A percentile compares a stretch with the other conserved stretches of the same genome.
Conservation (phyloP, 2,329 filamentous ascomycete species). For the Chaetomium sp. region DNA sequence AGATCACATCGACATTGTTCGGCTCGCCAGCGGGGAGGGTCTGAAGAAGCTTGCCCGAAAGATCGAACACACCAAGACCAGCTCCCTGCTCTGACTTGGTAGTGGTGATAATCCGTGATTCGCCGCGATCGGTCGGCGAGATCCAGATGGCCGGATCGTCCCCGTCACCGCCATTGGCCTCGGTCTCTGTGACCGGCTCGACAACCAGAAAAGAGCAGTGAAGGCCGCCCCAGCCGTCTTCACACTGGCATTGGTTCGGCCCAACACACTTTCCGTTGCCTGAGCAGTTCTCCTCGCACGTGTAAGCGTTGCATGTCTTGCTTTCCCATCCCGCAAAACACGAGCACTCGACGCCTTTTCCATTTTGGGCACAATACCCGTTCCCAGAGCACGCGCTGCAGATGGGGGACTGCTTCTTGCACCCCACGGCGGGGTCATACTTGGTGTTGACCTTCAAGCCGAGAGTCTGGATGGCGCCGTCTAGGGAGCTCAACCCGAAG, state of each 20-base stretch:
- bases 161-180: slow-evolving; percentile 13
- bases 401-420: slow-evolving; percentile 1
- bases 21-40: slow-evolving; percentile 10
- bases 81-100: slow-evolving; percentile 10
- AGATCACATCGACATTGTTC: slow-evolving; percentile 15
- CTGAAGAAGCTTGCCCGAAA: slow-evolving; percentile 11
- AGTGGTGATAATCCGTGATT: slow-evolving; percentile 14
- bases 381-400: slow-evolving; percentile 9
- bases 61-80: slow-evolving; percentile 12
- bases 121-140: slow-evolving; percentile 4
- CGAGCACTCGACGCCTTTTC: slow-evolving; percentile 4
- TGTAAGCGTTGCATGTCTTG: slow-evolving; percentile 3
- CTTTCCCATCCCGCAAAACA: slow-evolving; percentile 10
- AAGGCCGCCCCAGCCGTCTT: slow-evolving; percentile 11
- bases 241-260: slow-evolving; percentile 8
- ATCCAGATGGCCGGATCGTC: slow-evolving; percentile 17
- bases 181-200: slow-evolving; percentile 5
- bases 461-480: slow-evolving; percentile 3
- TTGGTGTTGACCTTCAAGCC: slow-evolving; percentile 6
- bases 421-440: slow-evolving; percentile 4
- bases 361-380: slow-evolving; percentile 7
- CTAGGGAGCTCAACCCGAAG: slow-evolving; percentile 11
- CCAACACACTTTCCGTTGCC: slow-evolving; percentile 11
- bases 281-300: slow-evolving; percentile 13
- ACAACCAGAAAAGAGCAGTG: slow-evolving; percentile 13